Conservation (phyloP, 352 stramenopile genomes). For the Phytophthora pinifolia region DNA sequence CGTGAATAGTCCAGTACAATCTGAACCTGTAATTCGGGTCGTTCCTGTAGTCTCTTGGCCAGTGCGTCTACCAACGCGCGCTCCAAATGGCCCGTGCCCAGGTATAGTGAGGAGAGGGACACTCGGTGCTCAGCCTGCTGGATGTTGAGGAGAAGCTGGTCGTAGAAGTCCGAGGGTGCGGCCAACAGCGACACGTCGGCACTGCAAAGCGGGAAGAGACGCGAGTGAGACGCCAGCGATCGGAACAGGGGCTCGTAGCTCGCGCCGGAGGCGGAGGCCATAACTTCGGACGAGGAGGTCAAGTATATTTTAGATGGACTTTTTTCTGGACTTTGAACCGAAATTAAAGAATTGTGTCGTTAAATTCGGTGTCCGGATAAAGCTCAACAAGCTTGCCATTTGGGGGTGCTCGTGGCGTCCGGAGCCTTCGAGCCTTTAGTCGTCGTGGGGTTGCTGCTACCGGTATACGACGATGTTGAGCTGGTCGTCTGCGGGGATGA, state of each 20-base stretch:
- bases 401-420: too few species aligned
- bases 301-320: neutral
- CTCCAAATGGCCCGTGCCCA: conserved; percentile 66
- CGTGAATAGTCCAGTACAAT: conserved; percentile 76
- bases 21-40: conserved; percentile 50
- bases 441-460: too few species aligned
- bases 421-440: too few species aligned
- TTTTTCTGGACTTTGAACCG: neutral
- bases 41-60: conserved; percentile 33
- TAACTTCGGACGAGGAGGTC: neutral
- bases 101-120: conserved; percentile 70
- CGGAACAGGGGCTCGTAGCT: conserved; percentile 55
- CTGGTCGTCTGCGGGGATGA: too few species aligned
- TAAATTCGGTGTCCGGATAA: too few species aligned
- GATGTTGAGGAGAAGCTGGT: conserved; percentile 63
- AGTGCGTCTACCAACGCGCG: conserved; percentile 46
- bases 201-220: conserved; percentile 61
- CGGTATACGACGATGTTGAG: too few species aligned
- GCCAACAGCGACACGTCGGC: conserved; percentile 51
- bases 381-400: too few species aligned
- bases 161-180: conserved; percentile 60
- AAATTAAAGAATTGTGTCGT: too few species aligned
- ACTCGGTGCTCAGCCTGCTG: conserved; percentile 44
- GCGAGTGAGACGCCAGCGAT: conserved; percentile 50
- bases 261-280: neutral